These are phyloP conservation scores for Rhizopus delemar DNA, from an alignment of 371 early-diverging fungal genomes.

Conservation along the genomic window DNA sequence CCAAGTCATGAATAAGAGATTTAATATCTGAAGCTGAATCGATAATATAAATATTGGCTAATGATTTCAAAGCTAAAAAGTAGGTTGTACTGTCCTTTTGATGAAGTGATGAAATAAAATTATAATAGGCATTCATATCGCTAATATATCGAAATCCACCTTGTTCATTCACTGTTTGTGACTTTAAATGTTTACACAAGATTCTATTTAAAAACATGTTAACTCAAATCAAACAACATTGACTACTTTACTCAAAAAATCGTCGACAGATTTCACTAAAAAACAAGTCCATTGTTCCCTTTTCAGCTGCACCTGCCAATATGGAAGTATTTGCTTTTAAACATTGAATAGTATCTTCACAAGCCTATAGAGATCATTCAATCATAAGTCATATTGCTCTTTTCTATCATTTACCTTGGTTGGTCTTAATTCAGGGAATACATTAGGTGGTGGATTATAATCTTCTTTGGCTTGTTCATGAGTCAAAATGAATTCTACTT, in stretches of 20 bases:
- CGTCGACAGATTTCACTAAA: conserved; percentile 85
- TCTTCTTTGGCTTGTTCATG: conserved; percentile 66
- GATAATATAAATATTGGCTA: conserved; percentile 90
- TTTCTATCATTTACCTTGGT: conserved; percentile 53
- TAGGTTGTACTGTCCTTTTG: conserved; percentile 75
- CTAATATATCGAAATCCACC: conserved; percentile 87
- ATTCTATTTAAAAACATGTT: conserved; percentile 34
- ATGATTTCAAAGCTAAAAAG: conserved; percentile 86
- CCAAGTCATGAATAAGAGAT: conserved; percentile 82
- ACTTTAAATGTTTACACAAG: conserved; percentile 78
- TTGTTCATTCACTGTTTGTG: conserved; percentile 73
- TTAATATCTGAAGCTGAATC: conserved; percentile 80
- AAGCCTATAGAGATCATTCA: conserved; percentile 42
- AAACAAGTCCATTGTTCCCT: conserved; percentile 87
- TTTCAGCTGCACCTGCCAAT: conserved; percentile 77
- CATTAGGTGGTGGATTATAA: conserved; percentile 65
- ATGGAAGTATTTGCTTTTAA: conserved; percentile 75
- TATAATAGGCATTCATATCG: conserved; percentile 85
- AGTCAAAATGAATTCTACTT: conserved; percentile 73
- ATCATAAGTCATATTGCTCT: no score
- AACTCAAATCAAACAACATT: no score
- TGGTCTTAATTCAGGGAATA: conserved; percentile 59
- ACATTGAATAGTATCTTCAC: conserved; percentile 74
- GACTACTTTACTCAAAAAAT: conserved; percentile 71
- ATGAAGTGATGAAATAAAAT: conserved; percentile 58